phyloP scores from a whole-genome alignment of 306 rosid genomes.

The Ormosia emarginata region DNA sequence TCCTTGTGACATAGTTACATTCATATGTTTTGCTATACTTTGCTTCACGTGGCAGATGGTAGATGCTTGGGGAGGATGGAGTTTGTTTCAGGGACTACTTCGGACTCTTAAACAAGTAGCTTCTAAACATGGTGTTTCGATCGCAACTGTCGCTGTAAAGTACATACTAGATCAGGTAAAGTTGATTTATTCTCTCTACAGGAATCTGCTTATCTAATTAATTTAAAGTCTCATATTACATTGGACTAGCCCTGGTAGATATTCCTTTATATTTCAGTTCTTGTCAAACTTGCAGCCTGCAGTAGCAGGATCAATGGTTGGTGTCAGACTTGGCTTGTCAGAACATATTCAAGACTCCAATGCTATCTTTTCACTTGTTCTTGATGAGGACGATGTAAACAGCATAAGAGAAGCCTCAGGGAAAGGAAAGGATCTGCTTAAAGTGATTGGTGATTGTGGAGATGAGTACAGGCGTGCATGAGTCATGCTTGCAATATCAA shows the following conservation, averaged over 20 bases:
- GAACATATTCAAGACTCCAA: conserved; percentile 72
- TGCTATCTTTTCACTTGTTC: conserved; percentile 79
- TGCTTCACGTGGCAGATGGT: conserved; percentile 61
- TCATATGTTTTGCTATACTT: neutral
- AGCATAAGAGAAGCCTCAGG: conserved; percentile 68
- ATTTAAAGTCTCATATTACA: neutral
- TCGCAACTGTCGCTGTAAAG: conserved; percentile 78
- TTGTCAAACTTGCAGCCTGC: conserved; percentile 61
- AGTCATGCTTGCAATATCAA: conserved; percentile 18
- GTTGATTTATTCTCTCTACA: neutral
- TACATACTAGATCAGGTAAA: conserved; percentile 80
- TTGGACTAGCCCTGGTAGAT: neutral
- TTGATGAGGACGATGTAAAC: conserved; percentile 74
- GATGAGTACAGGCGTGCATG: conserved; percentile 88
- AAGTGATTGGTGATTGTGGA: conserved; percentile 92
- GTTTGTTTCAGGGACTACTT: conserved; percentile 77
- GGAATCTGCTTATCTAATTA: neutral
- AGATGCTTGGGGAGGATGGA: conserved; percentile 99
- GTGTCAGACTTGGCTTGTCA: conserved; percentile 90
- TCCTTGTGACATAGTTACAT: neutral
- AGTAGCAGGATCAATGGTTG: conserved; percentile 96
- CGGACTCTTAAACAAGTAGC: conserved; percentile 78
- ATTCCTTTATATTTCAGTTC: conserved; percentile 2
- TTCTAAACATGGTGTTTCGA: conserved; percentile 75
- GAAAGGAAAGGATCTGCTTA: conserved; percentile 80